Conservation (phyloP, 2,329 filamentous ascomycete genomes). For the Microsporum canis region DNA sequence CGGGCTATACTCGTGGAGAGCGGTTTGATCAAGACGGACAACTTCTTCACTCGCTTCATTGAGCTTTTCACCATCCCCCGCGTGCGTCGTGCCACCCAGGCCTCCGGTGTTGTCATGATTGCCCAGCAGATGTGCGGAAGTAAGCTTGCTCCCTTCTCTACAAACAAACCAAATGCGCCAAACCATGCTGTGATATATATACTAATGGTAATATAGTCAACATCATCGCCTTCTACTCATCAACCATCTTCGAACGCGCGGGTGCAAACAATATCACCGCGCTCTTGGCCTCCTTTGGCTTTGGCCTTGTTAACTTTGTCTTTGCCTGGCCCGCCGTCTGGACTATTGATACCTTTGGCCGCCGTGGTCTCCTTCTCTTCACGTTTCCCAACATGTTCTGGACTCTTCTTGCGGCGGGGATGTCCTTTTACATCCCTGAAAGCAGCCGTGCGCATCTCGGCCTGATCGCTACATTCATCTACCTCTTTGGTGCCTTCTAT, state of each 20-base stretch:
- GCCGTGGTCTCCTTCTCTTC: slow-evolving; percentile 50
- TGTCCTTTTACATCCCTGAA: slow-evolving; percentile 44
- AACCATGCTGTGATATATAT: slow-evolving; percentile 6
- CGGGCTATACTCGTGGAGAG: slow-evolving; percentile 30
- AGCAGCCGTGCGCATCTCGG: slow-evolving; percentile 37
- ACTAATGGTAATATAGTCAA: slow-evolving; percentile 38
- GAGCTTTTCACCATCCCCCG: slow-evolving; percentile 25
- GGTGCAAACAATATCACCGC: slow-evolving; percentile 42
- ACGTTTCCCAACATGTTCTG: slow-evolving; percentile 60
- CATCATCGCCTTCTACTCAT: slow-evolving; percentile 62
- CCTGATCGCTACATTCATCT: slow-evolving; percentile 51
- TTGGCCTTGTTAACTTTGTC: slow-evolving; percentile 54
- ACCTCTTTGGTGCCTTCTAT: slow-evolving; percentile 54
- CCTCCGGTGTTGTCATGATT: slow-evolving; percentile 23
- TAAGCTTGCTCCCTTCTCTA: slow-evolving; percentile 15
- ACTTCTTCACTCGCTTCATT: slow-evolving; percentile 37
- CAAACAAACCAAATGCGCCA: neutral
- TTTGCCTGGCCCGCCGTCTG: slow-evolving; percentile 53
- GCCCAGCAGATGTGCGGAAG: slow-evolving; percentile 28
- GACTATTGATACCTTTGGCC: slow-evolving; percentile 57
- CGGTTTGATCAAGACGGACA: slow-evolving; percentile 32
- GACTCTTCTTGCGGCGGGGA: slow-evolving; percentile 51
- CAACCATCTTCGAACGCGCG: slow-evolving; percentile 26
- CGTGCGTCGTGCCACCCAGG: slow-evolving; percentile 21
- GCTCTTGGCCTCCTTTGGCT: slow-evolving; percentile 49